Evolutionary conservation across 1,284 basidiomycete genomes (phyloP).

Genomic region (Cystobasidium pallidum): DNA sequence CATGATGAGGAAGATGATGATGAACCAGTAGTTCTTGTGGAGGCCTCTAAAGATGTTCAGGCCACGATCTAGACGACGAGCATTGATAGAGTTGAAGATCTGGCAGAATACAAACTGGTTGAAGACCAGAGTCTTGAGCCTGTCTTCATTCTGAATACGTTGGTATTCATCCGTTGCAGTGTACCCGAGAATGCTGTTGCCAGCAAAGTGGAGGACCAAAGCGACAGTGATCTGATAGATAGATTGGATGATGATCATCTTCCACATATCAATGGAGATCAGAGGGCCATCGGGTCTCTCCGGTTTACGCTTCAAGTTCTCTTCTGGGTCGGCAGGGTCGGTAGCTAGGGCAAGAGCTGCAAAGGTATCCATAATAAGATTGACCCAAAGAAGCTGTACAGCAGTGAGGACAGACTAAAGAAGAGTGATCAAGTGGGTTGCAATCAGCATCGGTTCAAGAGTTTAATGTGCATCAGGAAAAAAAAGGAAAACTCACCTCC

Average conservation of each 20-base stretch:
- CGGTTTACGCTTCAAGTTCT: conserved; percentile 81
- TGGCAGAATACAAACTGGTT: conserved; percentile 96
- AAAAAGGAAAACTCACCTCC: conserved; percentile 59
- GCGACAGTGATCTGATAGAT: conserved; percentile 82
- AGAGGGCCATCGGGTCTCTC: conserved; percentile 84
- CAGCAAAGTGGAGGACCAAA: conserved; percentile 86
- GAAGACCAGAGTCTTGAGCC: conserved; percentile 87
- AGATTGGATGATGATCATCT: conserved; percentile 87
- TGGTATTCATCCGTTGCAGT: conserved; percentile 56
- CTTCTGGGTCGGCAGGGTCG: conserved; percentile 79
- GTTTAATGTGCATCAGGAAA: background rate
- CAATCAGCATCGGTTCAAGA: conserved; percentile 59
- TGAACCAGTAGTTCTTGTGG: conserved; percentile 79
- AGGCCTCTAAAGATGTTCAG: conserved; percentile 90
- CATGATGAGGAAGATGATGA: conserved; percentile 83
- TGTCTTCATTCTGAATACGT: conserved; percentile 59
- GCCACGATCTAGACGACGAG: conserved; percentile 77
- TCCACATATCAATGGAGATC: conserved; percentile 73
- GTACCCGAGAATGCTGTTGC: conserved; percentile 70
- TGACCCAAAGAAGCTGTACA: conserved; percentile 95
- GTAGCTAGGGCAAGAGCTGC: conserved; percentile 95
- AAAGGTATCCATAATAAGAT: conserved; percentile 83
- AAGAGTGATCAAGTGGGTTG: conserved; percentile 81
- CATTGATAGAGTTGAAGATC: conserved; percentile 92
- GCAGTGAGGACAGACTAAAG: conserved; percentile 68